Evolutionary conservation across 345 rosid genomes (phyloP), one percentile per base, ranked within the genome.

Genomic region (Angophora floribunda): DNA sequence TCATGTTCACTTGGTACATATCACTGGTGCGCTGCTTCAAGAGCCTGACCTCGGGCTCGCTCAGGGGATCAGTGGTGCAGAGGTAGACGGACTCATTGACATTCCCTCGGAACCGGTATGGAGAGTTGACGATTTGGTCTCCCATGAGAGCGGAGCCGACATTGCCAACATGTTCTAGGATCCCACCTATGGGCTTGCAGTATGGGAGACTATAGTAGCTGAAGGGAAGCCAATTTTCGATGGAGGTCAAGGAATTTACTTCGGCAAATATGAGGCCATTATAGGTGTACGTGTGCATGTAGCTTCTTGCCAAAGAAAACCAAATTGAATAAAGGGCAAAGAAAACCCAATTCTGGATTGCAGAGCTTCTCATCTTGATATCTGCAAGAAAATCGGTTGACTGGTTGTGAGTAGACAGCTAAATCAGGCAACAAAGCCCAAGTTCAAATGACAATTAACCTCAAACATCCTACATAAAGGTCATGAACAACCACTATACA

Each of bases 181-280:
- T 41, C 13, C 90, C 87, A 3, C 12, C 7, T 3, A 0, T 0
- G 11, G 91, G 91, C 79, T 44, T 85, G 87, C 91, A 89, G 89
- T 51, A 87, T 30, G 91, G 99, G 88, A 97, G 96, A 89, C 94
- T 95, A 67, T 97, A 96, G 89, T 94, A 97, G 92, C 96, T 90
- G 89, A 91, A 96, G 4, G 99, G 99, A 91, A 97, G 96, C 97
- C 93, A 96, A 0, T 97, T 94, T 59, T 91, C 95, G 17, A 96
- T 95, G 36, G 99, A 97, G n/a, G 99, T 97, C 91, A 97, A 90
- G 26, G 99, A 96, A 89, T 95, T 96, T 30, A 97, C 96, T 91
- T 96, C 95, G 45, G 96, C 96, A 22, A 5, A n/a, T 82, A 97
- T 92, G 9, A 52, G 0, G 12, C 95, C 96, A 13, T 95, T 95